phyloP scores from a whole-genome alignment of 345 rosid species.

The Microthlaspi erraticum region DNA sequence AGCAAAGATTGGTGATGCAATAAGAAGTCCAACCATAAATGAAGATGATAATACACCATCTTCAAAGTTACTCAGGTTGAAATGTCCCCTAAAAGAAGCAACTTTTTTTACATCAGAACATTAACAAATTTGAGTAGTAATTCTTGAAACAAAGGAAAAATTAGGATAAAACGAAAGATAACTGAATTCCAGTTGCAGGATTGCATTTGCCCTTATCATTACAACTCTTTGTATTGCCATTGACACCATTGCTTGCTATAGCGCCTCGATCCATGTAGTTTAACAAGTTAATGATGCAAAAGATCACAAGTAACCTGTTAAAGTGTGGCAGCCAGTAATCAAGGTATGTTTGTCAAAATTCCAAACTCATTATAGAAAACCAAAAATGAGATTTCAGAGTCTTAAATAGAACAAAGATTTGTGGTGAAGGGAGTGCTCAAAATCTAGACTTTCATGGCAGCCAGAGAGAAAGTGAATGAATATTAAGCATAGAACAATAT shows the following conservation, averaged over 20 bases:
- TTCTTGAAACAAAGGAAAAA: too few species aligned
- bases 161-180: too few species aligned
- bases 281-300: conserved; percentile 81
- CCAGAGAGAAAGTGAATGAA: neutral
- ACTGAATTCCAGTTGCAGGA: conserved; percentile 77
- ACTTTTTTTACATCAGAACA: neutral
- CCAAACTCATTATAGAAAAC: conserved; percentile 5
- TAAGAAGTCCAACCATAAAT: conserved; percentile 91
- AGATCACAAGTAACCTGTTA: conserved; percentile 70
- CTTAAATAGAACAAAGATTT: neutral
- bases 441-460: neutral
- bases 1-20: conserved; percentile 91
- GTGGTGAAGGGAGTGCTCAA: neutral
- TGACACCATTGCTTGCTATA: conserved; percentile 92
- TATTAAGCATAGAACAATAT: neutral
- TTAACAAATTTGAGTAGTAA: neutral
- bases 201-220: conserved; percentile 64
- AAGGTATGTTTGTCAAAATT: neutral
- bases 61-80: conserved; percentile 73
- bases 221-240: conserved; percentile 73
- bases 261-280: conserved; percentile 92
- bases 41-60: conserved; percentile 95
- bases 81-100: conserved; percentile 66
- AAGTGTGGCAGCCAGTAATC: neutral
- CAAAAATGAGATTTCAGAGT: neutral